These are phyloP conservation scores for Nicotiana benthamiana DNA, from an alignment of 257 asterid genomes.

Conservation along the genomic window DNA sequence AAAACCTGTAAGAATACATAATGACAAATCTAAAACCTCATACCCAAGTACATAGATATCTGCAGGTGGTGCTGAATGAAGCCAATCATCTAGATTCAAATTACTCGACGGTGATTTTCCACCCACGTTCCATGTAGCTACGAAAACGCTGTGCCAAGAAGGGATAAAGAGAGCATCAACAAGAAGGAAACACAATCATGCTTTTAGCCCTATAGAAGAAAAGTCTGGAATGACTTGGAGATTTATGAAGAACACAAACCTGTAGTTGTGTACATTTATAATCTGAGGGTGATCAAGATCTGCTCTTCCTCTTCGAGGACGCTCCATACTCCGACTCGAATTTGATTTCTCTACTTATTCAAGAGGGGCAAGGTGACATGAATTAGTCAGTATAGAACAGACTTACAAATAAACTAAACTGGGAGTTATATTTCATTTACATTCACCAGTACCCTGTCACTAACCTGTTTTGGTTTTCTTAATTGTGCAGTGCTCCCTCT, in stretches of 20 bases:
- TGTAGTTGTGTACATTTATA: slow-evolving; percentile 67
- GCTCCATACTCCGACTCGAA: slow-evolving; percentile 39
- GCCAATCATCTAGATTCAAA: slow-evolving; percentile 89
- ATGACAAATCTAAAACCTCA: neutral
- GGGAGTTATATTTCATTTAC: neutral
- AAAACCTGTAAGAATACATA: neutral
- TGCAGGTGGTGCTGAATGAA: slow-evolving; percentile 94
- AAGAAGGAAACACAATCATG: neutral
- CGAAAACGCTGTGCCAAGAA: slow-evolving; percentile 54
- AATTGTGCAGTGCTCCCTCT: slow-evolving; percentile 70
- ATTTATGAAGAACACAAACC: slow-evolving; percentile 24
- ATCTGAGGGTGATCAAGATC: slow-evolving; percentile 96
- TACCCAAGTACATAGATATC: slow-evolving; percentile 99
- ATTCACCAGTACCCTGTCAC: slow-evolving; percentile 8
- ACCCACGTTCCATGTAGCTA: slow-evolving; percentile 96
- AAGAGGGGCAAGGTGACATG: neutral
- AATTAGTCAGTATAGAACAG: neutral
- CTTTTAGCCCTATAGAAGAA: neutral
- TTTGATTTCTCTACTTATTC: slow-evolving; percentile 54
- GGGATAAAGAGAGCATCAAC: neutral
- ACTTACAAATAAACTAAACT: neutral
- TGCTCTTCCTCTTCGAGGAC: slow-evolving; percentile 62
- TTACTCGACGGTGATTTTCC: slow-evolving; percentile 80
- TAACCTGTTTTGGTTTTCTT: slow-evolving; percentile 80
- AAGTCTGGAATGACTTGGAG: neutral